Percentiles rank a stretch among this genome's conserved stretches.
These are phyloP conservation scores for Aureobasidium pullulans DNA, from an alignment of 2,329 filamentous ascomycete species.

Conservation along the genomic window DNA sequence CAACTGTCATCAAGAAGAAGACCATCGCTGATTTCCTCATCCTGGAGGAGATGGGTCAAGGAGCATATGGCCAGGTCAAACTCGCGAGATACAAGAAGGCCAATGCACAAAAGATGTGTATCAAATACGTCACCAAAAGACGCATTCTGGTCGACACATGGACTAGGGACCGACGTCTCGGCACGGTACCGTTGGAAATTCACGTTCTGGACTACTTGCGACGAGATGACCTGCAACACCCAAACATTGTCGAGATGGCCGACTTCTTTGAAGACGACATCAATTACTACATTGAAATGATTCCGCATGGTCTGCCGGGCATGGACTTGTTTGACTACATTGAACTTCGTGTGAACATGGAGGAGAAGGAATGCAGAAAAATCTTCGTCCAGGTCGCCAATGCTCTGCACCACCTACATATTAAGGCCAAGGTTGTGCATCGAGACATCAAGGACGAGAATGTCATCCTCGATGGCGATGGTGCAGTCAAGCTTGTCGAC, in stretches of 20 bases:
- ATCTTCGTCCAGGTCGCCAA: constrained; percentile 92
- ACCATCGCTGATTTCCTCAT: constrained; percentile 85
- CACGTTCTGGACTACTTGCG: constrained; percentile 92
- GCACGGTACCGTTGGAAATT: constrained; percentile 93
- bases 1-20: constrained; percentile 53
- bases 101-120: constrained; percentile 72
- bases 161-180: constrained; percentile 86
- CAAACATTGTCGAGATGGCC: constrained; percentile 62
- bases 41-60: constrained; percentile 96
- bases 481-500: constrained; percentile 93
- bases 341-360: constrained; percentile 92
- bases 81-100: constrained; percentile 74
- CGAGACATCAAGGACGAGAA: constrained; percentile 99
- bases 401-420: constrained; percentile 86
- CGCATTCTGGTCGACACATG: constrained; percentile 97
- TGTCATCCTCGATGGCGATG: constrained; percentile 89
- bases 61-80: constrained; percentile 96
- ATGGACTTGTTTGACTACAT: constrained; percentile 99
- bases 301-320: constrained; percentile 85
- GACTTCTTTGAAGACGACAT: constrained; percentile 68
- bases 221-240: constrained; percentile 57
- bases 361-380: constrained; percentile 83
- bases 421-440: constrained; percentile 84
- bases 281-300: constrained; percentile 99
- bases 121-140: constrained; percentile 96